phyloP scores from a whole-genome alignment of 805 yeast genomes.

The Lipomyces yamadae region DNA sequence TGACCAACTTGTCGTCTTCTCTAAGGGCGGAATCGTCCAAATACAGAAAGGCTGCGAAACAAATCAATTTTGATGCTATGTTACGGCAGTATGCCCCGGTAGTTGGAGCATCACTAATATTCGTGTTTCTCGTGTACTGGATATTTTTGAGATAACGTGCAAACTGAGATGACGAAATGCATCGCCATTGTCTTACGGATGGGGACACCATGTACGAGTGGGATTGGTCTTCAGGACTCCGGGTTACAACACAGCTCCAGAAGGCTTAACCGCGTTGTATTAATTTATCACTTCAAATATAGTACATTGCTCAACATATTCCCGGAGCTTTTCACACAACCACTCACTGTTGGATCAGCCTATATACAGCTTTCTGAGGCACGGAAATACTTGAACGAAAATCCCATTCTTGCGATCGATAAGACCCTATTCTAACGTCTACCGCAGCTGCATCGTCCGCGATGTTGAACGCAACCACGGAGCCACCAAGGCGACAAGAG shows the following conservation, averaged over 20 bases:
- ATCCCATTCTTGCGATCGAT: too few species aligned
- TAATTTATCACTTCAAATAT: slow-evolving; percentile 1
- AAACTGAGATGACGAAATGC: neutral
- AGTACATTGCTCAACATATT: neutral
- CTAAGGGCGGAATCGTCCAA: slow-evolving; percentile 82
- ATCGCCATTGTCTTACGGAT: neutral
- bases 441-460: too few species aligned
- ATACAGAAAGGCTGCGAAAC: slow-evolving; percentile 86
- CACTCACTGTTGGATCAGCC: neutral
- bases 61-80: slow-evolving; percentile 86
- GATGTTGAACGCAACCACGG: neutral
- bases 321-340: neutral
- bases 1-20: slow-evolving; percentile 84
- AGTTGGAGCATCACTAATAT: slow-evolving; percentile 65
- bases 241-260: neutral
- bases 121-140: slow-evolving; percentile 83
- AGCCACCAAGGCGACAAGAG: too few species aligned
- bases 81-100: slow-evolving; percentile 89
- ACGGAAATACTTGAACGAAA: too few species aligned
- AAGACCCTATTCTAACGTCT: too few species aligned
- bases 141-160: slow-evolving; percentile 50
- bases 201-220: neutral
- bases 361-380: neutral
- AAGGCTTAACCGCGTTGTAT: neutral
- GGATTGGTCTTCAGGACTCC: neutral